Percentiles rank a stretch among this genome's conserved stretches.
Evolutionary conservation across 2,329 filamentous ascomycete species (phyloP).

Genomic region (Aspergillus alliaceus): DNA sequence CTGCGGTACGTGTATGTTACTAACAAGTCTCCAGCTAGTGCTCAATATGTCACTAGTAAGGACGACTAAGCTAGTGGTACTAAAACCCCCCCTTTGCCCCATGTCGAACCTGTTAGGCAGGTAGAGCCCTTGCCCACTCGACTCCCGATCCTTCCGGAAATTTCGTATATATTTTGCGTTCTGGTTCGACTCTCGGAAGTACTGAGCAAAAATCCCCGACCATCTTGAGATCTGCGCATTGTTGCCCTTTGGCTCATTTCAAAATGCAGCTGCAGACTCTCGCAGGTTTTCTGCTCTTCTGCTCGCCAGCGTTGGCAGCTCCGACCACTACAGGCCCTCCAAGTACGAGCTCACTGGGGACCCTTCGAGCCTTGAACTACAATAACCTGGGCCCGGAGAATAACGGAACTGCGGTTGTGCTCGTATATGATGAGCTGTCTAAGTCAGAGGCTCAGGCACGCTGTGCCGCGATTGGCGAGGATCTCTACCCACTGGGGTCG

Average conservation of each 20-base stretch:
- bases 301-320: conserved; percentile 11
- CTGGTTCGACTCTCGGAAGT: no score
- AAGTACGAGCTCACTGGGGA: conserved; percentile 14
- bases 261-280: conserved; percentile 14
- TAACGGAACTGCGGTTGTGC: conserved; percentile 25
- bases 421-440: conserved; percentile 16
- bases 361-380: conserved; percentile 25
- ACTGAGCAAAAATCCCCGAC: neutral
- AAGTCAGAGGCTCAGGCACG: conserved; percentile 12
- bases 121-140: neutral
- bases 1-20: neutral
- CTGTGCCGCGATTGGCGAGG: conserved; percentile 25
- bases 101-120: neutral
- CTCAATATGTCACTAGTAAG: neutral
- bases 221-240: neutral
- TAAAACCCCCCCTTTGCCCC: no score
- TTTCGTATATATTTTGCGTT: neutral
- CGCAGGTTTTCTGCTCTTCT: conserved; percentile 12
- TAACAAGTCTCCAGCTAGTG: neutral
- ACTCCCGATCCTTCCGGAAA: neutral
- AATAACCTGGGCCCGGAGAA: conserved; percentile 25
- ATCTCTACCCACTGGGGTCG: conserved; percentile 15
- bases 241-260: neutral
- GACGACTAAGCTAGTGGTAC: no score
- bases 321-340: conserved; percentile 7